Percentiles rank a stretch among this genome's conserved stretches.
Conservation (phyloP, 768 basidiomycete genomes). For the Suillus clintonianus region DNA sequence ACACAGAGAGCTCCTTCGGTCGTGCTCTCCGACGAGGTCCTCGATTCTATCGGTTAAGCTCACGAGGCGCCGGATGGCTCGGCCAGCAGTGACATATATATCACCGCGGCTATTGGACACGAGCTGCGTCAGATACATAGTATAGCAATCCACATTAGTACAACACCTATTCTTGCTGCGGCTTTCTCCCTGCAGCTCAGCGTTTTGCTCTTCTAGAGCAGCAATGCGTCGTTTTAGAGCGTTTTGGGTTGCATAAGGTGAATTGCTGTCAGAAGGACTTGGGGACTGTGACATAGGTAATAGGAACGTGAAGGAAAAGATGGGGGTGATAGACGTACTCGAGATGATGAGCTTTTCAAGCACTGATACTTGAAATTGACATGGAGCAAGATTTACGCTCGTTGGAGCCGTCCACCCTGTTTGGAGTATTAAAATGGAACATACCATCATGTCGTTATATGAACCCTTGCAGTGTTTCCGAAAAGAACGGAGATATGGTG, state of each 20-base stretch:
- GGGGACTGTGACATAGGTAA: background rate
- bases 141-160: background rate
- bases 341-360: no score
- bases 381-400: no score
- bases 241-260: background rate
- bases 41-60: constrained; percentile 2
- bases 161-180: background rate
- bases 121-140: background rate
- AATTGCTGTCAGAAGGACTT: background rate
- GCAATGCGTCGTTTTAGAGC: constrained; percentile 8
- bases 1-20: background rate
- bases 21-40: constrained; percentile 10
- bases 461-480: no score
- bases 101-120: background rate
- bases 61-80: constrained; percentile 11
- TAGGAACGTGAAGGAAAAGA: background rate
- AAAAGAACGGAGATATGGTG: no score
- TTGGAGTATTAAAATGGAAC: no score
- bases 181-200: background rate
- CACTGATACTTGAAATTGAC: background rate
- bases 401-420: no score
- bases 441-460: no score
- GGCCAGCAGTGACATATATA: constrained; percentile 5
- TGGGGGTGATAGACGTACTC: no score
- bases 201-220: constrained; percentile 11